Base-by-base conservation (phyloP, 768 basidiomycete genomes). In the Cystobasidium onofrii region DNA sequence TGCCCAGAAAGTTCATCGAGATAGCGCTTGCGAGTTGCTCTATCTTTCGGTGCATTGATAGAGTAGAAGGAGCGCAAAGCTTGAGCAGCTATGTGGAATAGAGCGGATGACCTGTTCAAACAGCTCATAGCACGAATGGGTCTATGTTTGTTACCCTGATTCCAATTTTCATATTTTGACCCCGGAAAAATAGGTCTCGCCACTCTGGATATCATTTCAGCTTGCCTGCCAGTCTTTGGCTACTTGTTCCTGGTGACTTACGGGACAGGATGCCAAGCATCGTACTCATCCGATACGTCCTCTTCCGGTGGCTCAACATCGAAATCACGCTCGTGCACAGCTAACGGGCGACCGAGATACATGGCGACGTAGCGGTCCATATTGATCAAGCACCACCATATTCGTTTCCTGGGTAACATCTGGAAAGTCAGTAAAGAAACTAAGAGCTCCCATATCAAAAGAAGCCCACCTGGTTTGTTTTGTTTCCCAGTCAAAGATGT, bases 311-410 rank as follows among this genome's bases (percentile, higher is more conserved):
- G 77, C 23, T 72, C 74, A 29, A 76, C 77, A 71, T 81, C 79
- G 76, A 79, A 81, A 69, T 81, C 80, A 25, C 77, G 75, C 72
- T 81, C 79, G 75, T 77, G 77, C 43, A 80, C 78, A 1, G 77
- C 76, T 29, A 77, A 70, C 13, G 78, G 75, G 6, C 76, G 70
- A 20, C 76, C 79, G 43, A 78, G 77, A 71, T 71, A 76, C 25
- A 43, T 61, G 20, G 52, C n/a, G 52, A 46, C 43, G 29, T 66
- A 66, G 25, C 61, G 39, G 62, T 80, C 80, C 52, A 81, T 54
- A 54, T 76, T 73, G 57, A 81, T 57, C 31, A 76, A 76, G 15
- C 73, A 74, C 77, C 78, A 79, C 81, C 81, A 81, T 15, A 79
- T 73, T 17, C 80, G 73, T 74, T 78, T 79, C 27, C 67, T 63